Evolutionary conservation across 2,329 filamentous ascomycete genomes (phyloP).

Genomic region (Seiridium unicorne): DNA sequence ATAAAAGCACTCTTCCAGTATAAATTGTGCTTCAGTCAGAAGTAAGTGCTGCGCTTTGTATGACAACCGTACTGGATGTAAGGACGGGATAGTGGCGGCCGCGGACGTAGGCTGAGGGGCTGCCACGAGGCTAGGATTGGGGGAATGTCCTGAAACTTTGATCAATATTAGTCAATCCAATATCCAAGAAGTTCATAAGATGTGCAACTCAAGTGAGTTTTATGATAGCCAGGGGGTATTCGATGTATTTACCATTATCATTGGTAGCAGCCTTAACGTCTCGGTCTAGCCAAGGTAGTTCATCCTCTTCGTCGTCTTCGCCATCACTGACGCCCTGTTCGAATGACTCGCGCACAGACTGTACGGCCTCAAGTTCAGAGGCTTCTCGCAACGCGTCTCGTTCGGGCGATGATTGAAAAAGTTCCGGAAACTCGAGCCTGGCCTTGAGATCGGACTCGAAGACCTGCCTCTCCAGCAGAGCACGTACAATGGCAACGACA

Average conservation of each 20-base stretch:
- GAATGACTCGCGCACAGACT: not conserved
- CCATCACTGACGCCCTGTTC: not conserved
- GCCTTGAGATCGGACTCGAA: conserved; percentile 31
- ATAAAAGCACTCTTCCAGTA: conserved; percentile 38
- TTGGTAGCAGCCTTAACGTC: too few species aligned
- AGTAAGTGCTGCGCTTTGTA: conserved; percentile 34
- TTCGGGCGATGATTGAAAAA: conserved; percentile 24
- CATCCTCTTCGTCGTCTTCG: not conserved
- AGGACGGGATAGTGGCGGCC: conserved; percentile 15
- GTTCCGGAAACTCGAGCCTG: conserved; percentile 31
- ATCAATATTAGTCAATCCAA: too few species aligned
- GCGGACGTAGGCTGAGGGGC: not conserved
- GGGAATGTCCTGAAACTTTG: too few species aligned
- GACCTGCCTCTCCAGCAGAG: conserved; percentile 21
- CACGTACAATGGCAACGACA: conserved; percentile 17
- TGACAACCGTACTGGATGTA: conserved; percentile 30
- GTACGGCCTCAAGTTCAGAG: conserved; percentile 17
- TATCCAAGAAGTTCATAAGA: too few species aligned
- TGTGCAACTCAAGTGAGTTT: too few species aligned
- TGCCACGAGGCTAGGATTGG: not conserved
- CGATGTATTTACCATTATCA: too few species aligned
- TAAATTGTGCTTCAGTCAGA: conserved; percentile 29
- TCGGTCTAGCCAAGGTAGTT: too few species aligned
- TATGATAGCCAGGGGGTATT: too few species aligned
- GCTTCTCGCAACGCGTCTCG: conserved; percentile 24